Conservation (phyloP, 208 protist species). For the Herpetomonas tarakana region DNA sequence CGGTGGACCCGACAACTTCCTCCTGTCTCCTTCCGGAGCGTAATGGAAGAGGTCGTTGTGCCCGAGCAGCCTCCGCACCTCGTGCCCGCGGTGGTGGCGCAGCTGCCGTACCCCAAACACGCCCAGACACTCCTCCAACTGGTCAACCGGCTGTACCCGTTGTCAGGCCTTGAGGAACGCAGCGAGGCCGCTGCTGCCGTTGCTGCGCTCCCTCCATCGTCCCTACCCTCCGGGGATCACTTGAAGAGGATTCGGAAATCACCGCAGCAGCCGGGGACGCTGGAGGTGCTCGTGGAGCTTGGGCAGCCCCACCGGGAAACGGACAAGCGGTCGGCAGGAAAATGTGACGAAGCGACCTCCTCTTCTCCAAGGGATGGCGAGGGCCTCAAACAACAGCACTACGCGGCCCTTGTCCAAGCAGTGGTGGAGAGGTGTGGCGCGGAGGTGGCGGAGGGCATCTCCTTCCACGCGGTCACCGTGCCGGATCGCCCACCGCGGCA, state of each 20-base stretch:
- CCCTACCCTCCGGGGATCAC: slow-evolving; percentile 15
- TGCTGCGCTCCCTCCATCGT: no score
- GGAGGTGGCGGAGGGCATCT: no score
- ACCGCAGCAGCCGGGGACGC: not conserved
- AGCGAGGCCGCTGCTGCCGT: no score
- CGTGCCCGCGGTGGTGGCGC: slow-evolving; percentile 33
- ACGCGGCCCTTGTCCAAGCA: no score
- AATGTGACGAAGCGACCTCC: no score
- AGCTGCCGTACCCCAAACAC: slow-evolving; percentile 30
- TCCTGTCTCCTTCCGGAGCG: no score
- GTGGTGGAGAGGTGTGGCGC: no score
- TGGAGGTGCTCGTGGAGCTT: slow-evolving; percentile 14
- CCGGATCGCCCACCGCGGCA: slow-evolving; percentile 45
- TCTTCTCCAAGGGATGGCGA: no score
- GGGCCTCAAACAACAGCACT: not conserved
- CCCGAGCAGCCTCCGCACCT: slow-evolving; percentile 40
- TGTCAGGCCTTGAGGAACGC: no score
- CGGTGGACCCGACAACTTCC: no score
- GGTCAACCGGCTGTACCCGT: slow-evolving; percentile 53
- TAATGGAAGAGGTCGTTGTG: slow-evolving; percentile 52
- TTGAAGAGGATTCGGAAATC: slow-evolving; percentile 69
- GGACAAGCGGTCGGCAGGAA: no score
- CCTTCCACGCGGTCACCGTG: slow-evolving; percentile 35
- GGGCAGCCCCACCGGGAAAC: no score
- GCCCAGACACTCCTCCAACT: slow-evolving; percentile 47